Base-by-base conservation (phyloP, 768 basidiomycete genomes). In the Lepiota brunneoincarnata region DNA sequence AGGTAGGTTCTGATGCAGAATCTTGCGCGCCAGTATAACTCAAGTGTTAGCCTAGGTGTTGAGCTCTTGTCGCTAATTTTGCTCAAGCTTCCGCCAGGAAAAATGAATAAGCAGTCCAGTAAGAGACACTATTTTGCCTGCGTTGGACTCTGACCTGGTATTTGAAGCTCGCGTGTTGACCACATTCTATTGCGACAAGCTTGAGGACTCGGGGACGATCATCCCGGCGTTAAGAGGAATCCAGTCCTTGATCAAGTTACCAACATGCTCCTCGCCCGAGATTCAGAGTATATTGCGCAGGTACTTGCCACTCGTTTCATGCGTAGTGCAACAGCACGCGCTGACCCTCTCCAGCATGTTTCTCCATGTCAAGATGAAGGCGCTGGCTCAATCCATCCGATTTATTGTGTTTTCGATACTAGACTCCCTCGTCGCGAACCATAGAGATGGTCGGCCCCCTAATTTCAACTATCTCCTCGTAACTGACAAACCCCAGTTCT, bases 21-120 rank as follows among this genome's bases (percentile, higher is more conserved):
- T 54, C 45, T n/a, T 28, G 28, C 28, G 4, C 14, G 42, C 5
- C 3, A 34, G 7, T 17, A 2, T 17, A 24, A 35, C 35, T 41
- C 49, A 44, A n/a, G 20, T 28, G 34, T 14, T 23, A 21, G 21
- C 36, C 14, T 56, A 99, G 97, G 95, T 31, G 84, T 98, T 17
- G 86, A 86, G 41, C 77, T 98, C 54, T 77, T 99, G 24, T 86
- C 93, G 0, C 72, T 81, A 14, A 79, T 95, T 9, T 71, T 98
- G 37, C 73, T 69, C 18, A 72, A 73, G 49, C 84, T 82, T 58
- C 84, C 89, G 0, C 68, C 71, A 6, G 77, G 80, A 24, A 81
- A 77, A 58, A 71, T 96, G 49, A 94, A 89, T 64, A 77, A 83
- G 21, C 91, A 95, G 72, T 82, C 91, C 53, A 87, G 97, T 96